Conservation (phyloP, 2,329 filamentous ascomycete species). For the Diaporthe eres region DNA sequence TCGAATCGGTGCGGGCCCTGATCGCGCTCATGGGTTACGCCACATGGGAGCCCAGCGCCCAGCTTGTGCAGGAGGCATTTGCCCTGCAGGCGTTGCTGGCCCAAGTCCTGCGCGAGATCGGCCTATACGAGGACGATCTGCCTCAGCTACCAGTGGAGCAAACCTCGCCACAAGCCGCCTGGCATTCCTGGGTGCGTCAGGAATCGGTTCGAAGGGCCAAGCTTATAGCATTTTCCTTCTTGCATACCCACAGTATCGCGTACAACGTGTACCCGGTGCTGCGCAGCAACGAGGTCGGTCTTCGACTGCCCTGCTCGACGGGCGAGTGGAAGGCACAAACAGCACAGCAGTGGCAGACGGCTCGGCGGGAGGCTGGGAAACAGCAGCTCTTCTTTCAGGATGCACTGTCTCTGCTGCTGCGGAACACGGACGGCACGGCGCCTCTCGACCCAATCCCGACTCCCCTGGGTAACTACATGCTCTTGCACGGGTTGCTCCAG, state of each 20-base stretch:
- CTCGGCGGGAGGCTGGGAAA: constrained; percentile 47
- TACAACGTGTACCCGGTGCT: constrained; percentile 56
- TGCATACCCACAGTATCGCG: constrained; percentile 56
- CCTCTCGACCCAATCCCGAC: constrained; percentile 54
- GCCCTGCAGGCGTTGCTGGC: constrained; percentile 51
- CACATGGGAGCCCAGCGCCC: constrained; percentile 54
- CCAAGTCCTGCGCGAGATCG: constrained; percentile 52
- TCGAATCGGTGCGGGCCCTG: constrained; percentile 53
- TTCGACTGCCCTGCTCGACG: constrained; percentile 53
- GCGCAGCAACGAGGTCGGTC: constrained; percentile 53
- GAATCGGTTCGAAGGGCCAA: constrained; percentile 54
- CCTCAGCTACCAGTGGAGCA: neutral
- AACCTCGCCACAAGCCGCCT: neutral
- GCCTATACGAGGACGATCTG: constrained; percentile 49
- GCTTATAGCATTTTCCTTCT: constrained; percentile 55
- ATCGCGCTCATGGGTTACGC: constrained; percentile 56
- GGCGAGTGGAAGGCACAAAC: constrained; percentile 54
- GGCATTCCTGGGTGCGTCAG: constrained; percentile 48
- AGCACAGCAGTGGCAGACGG: constrained; percentile 49
- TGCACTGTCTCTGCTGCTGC: constrained; percentile 51
- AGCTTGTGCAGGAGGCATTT: constrained; percentile 53
- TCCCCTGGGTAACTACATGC: constrained; percentile 54
- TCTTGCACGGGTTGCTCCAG: constrained; percentile 55
- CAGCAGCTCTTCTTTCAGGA: constrained; percentile 55
- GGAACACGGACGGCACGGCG: constrained; percentile 48